A percentile compares a stretch with the other conserved stretches of the same genome.
phyloP scores from a whole-genome alignment of 805 yeast genomes.

The Saitoella complicata region DNA sequence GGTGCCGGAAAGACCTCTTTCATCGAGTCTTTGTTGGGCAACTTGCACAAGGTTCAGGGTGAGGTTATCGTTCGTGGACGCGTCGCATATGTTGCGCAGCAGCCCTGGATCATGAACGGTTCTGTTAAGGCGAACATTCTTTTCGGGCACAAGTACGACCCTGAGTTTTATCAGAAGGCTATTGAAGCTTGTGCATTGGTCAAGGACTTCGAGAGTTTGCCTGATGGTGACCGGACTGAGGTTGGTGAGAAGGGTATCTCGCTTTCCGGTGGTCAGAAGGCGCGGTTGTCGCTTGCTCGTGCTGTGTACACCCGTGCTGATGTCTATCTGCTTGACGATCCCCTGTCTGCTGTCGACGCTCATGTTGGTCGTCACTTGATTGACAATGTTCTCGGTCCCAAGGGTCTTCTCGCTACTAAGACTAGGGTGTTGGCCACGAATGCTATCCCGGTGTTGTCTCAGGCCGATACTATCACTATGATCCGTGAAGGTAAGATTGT shows the following conservation, averaged over 20 bases:
- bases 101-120: constrained; percentile 96
- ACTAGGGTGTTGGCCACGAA: constrained; percentile 74
- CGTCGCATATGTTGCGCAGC: constrained; percentile 80
- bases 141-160: constrained; percentile 75
- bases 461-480: constrained; percentile 56
- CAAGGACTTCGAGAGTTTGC: constrained; percentile 60
- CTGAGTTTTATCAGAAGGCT: constrained; percentile 64
- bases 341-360: constrained; percentile 91
- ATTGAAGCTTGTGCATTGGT: constrained; percentile 76
- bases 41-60: constrained; percentile 62
- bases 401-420: constrained; percentile 59
- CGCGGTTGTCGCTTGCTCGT: constrained; percentile 82
- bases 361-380: constrained; percentile 84
- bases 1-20: constrained; percentile 84
- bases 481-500: constrained; percentile 33
- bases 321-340: constrained; percentile 77
- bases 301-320: constrained; percentile 94
- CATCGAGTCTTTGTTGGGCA: constrained; percentile 67
- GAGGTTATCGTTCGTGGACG: constrained; percentile 55
- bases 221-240: constrained; percentile 79
- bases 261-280: constrained; percentile 94
- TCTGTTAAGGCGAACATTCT: constrained; percentile 77
- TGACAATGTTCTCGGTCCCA: constrained; percentile 64
- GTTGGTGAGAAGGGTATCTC: constrained; percentile 98
- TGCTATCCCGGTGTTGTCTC: constrained; percentile 62